Percentiles rank a stretch among this genome's conserved stretches.
phyloP scores from a whole-genome alignment of 805 yeast species.

The Metschnikowia cerradonensis region DNA sequence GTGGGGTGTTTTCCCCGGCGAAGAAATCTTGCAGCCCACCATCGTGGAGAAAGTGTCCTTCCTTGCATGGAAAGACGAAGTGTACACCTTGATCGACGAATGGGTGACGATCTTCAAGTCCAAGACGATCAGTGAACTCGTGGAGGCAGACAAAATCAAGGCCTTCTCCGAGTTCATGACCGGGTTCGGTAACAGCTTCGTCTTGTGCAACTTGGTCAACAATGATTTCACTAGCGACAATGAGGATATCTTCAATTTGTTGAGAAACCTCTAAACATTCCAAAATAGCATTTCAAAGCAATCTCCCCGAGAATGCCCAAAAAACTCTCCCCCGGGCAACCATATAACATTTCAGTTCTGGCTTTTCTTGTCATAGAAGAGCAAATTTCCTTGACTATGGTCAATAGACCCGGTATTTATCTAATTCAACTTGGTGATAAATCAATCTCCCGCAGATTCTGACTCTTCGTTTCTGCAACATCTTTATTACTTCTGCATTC shows the following conservation, averaged over 20 bases:
- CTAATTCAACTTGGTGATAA: constrained; percentile 22
- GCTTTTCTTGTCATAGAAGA: neutral
- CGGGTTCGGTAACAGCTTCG: constrained; percentile 53
- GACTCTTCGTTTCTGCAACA: neutral
- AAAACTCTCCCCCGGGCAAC: neutral
- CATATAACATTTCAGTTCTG: neutral
- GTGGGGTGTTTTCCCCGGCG: constrained; percentile 94
- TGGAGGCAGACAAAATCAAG: constrained; percentile 26
- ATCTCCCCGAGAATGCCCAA: neutral
- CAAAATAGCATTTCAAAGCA: constrained; percentile 2
- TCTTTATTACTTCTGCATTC: constrained; percentile 4
- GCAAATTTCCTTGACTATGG: constrained; percentile 14
- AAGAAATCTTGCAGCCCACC: constrained; percentile 91
- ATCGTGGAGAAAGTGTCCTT: constrained; percentile 90
- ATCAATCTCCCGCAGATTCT: constrained; percentile 17
- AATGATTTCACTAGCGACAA: constrained; percentile 65
- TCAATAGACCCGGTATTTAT: constrained; percentile 15
- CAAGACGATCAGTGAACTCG: constrained; percentile 30
- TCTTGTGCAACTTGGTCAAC: constrained; percentile 84
- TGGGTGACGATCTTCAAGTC: constrained; percentile 60
- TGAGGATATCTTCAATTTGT: constrained; percentile 53
- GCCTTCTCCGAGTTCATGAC: constrained; percentile 41
- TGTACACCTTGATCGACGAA: constrained; percentile 74
- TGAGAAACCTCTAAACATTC: constrained; percentile 28
- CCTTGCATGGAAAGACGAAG: constrained; percentile 97